These are phyloP conservation scores for Meredithiella fracta DNA, from an alignment of 2,329 filamentous ascomycete genomes.

Conservation along the genomic window DNA sequence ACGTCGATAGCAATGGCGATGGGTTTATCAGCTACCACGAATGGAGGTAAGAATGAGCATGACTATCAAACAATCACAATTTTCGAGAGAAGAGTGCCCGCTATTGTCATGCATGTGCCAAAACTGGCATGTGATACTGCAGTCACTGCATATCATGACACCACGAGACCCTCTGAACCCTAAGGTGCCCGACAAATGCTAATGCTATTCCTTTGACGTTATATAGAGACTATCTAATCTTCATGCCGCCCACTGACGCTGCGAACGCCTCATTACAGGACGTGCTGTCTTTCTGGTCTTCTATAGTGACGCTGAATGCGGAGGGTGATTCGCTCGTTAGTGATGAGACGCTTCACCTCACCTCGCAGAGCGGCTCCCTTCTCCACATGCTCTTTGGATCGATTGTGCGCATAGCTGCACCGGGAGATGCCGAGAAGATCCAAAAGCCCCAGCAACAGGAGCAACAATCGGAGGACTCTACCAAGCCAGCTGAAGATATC, in stretches of 20 bases:
- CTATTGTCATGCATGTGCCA: background rate
- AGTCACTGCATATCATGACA: background rate
- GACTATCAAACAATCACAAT: too few species aligned
- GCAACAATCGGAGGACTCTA: background rate
- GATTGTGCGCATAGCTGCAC: constrained; percentile 35
- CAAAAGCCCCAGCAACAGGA: constrained; percentile 5
- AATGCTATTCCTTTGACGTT: background rate
- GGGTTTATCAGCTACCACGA: constrained; percentile 81
- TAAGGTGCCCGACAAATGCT: background rate
- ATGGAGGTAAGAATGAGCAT: constrained; percentile 58
- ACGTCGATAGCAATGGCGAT: constrained; percentile 81
- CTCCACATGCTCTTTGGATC: constrained; percentile 59
- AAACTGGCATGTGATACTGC: constrained; percentile 1
- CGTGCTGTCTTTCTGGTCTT: constrained; percentile 80
- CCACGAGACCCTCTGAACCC: background rate
- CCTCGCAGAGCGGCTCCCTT: constrained; percentile 74
- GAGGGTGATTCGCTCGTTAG: constrained; percentile 89
- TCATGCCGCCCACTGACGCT: constrained; percentile 56
- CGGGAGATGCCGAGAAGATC: constrained; percentile 12
- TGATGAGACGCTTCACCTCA: constrained; percentile 77
- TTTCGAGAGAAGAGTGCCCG: too few species aligned
- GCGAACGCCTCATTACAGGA: constrained; percentile 45
- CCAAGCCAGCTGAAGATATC: background rate
- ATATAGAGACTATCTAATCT: constrained; percentile 74
- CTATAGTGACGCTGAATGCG: constrained; percentile 72